Percentiles rank a stretch among this genome's conserved stretches.
Evolutionary conservation across 441 rosid genomes (phyloP).

Genomic region (Euphorbia corollata): DNA sequence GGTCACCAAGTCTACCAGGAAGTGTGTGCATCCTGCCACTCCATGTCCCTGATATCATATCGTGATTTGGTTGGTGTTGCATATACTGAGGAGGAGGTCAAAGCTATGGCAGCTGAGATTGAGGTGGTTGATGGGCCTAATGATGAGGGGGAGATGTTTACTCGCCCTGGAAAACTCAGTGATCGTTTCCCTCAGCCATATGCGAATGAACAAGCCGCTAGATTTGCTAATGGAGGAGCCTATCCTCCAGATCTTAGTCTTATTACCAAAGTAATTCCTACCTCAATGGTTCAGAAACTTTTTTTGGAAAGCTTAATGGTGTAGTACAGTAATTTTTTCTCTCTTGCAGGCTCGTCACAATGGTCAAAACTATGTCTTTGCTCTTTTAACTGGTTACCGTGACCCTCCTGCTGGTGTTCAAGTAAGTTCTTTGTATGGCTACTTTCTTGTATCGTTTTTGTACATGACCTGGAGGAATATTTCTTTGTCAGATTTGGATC

Average conservation of each 20-base stretch:
- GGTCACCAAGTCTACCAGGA: conserved; percentile 98
- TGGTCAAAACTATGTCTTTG: conserved; percentile 94
- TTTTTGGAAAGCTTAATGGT: conserved; percentile 13
- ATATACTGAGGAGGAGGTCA: conserved; percentile 93
- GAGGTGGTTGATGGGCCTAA: conserved; percentile 99
- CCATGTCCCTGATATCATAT: conserved; percentile 91
- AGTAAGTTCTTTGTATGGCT: conserved; percentile 33
- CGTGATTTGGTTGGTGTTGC: conserved; percentile 99
- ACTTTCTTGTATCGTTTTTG: not conserved
- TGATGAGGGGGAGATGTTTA: conserved; percentile 99
- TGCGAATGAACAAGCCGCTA: conserved; percentile 87
- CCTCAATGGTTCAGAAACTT: not conserved
- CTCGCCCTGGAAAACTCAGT: conserved; percentile 97
- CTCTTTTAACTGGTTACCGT: conserved; percentile 93
- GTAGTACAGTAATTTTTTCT: conserved; percentile 3
- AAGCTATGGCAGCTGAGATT: conserved; percentile 99
- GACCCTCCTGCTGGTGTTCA: conserved; percentile 99
- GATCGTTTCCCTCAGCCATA: conserved; percentile 96
- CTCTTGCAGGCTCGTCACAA: conserved; percentile 88
- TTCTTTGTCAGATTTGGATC: not conserved
- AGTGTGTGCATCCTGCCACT: conserved; percentile 99
- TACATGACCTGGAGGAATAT: not conserved
- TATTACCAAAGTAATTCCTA: conserved; percentile 68
- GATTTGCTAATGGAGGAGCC: conserved; percentile 99
- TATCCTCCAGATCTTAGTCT: conserved; percentile 99